Evolutionary conservation across 768 basidiomycete genomes (phyloP).

Genomic region (Boletus subcaerulescens): DNA sequence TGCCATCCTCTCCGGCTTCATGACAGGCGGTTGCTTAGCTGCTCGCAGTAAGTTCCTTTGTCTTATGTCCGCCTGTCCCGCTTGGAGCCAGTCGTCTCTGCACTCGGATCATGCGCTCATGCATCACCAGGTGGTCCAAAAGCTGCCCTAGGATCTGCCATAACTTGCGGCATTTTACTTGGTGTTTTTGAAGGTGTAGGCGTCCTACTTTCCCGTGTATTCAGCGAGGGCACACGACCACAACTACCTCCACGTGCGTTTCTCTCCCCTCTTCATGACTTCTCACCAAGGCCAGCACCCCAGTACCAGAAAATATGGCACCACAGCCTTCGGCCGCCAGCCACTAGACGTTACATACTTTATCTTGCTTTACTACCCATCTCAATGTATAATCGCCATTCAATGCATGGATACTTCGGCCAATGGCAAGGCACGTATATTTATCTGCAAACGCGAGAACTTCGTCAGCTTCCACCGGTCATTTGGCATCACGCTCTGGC

Average conservation of each 20-base stretch:
- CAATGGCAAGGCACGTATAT: slow-evolving; percentile 25
- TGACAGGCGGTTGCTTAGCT: slow-evolving; percentile 96
- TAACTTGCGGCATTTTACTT: slow-evolving; percentile 93
- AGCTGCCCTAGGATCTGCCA: slow-evolving; percentile 87
- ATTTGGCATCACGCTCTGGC: background rate
- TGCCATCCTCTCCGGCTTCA: slow-evolving; percentile 95
- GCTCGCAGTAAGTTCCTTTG: slow-evolving; percentile 71
- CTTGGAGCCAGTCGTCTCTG: background rate
- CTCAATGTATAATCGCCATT: slow-evolving; percentile 37
- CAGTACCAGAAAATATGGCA: slow-evolving; percentile 57
- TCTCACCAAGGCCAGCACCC: slow-evolving; percentile 5
- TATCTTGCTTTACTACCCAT: slow-evolving; percentile 32
- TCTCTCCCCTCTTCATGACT: background rate
- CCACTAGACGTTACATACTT: slow-evolving; percentile 47
- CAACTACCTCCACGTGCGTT: slow-evolving; percentile 75
- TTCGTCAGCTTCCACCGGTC: background rate
- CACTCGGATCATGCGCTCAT: slow-evolving; percentile 6
- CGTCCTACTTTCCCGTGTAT: slow-evolving; percentile 84
- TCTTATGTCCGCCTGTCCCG: background rate
- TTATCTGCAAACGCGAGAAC: background rate
- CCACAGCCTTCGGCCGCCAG: slow-evolving; percentile 45
- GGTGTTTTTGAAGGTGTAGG: slow-evolving; percentile 96
- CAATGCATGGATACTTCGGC: slow-evolving; percentile 31
- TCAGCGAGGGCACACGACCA: slow-evolving; percentile 79
- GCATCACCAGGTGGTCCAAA: slow-evolving; percentile 75